Percentiles rank a stretch among this genome's conserved stretches.
These are phyloP conservation scores for Phylloboletellus chloephorus DNA, from an alignment of 1,284 basidiomycete genomes.

Conservation along the genomic window DNA sequence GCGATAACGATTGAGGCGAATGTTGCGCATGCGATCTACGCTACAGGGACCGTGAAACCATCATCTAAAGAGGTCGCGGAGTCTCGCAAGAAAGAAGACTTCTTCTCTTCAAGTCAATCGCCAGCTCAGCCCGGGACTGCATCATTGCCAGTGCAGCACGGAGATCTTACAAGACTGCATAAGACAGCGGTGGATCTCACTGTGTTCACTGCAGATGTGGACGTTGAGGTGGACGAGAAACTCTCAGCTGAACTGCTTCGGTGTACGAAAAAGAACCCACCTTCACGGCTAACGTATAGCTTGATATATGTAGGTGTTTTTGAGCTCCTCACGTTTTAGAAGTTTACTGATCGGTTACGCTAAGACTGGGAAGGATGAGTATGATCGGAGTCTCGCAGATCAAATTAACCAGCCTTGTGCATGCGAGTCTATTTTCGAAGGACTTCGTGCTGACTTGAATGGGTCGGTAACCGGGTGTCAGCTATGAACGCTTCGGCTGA, in stretches of 20 bases:
- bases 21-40: not conserved
- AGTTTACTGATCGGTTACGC: not conserved
- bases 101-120: not conserved
- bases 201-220: constrained; percentile 76
- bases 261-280: constrained; percentile 91
- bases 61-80: too few species aligned
- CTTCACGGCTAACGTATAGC: constrained; percentile 67
- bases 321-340: not conserved
- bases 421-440: constrained; percentile 72
- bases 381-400: constrained; percentile 65
- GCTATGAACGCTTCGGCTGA: constrained; percentile 6
- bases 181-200: constrained; percentile 68
- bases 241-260: constrained; percentile 75
- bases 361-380: constrained; percentile 80
- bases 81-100: not conserved
- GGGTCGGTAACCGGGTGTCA: constrained; percentile 41
- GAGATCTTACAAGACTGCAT: constrained; percentile 28
- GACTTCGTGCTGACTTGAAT: constrained; percentile 76
- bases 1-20: not conserved
- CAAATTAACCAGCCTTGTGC: constrained; percentile 53
- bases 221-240: constrained; percentile 64
- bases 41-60: too few species aligned
- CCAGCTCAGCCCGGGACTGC: too few species aligned
- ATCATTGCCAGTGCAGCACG: not conserved
- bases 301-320: constrained; percentile 71